These are phyloP conservation scores for Besnoitia besnoiti DNA, from an alignment of 169 alveolate species.

Conservation along the genomic window DNA sequence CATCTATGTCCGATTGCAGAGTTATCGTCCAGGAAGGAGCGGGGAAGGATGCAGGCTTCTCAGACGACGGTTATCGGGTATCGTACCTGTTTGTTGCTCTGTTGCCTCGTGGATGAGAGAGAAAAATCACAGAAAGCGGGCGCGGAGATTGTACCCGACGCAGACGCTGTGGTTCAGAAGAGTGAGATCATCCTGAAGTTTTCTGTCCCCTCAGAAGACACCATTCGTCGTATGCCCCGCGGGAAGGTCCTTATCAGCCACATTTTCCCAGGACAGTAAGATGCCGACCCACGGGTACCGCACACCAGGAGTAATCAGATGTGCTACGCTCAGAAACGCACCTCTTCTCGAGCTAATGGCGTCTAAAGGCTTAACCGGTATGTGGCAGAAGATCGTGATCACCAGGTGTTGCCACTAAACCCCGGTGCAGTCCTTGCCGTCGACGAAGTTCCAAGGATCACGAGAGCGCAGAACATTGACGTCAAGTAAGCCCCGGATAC, in stretches of 20 bases:
- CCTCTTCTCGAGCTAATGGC: slow-evolving; percentile 60
- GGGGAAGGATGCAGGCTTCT: slow-evolving; percentile 82
- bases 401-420: neutral
- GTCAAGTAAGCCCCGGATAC: slow-evolving; percentile 74
- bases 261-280: slow-evolving; percentile 83
- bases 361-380: slow-evolving; percentile 60
- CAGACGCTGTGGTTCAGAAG: slow-evolving; percentile 74
- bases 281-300: too few species aligned
- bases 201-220: slow-evolving; percentile 79
- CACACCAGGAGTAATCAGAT: too few species aligned
- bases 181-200: slow-evolving; percentile 83
- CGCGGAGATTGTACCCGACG: slow-evolving; percentile 74
- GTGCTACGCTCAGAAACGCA: slow-evolving; percentile 72
- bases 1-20: slow-evolving; percentile 31
- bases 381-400: neutral
- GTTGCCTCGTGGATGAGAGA: neutral
- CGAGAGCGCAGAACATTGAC: slow-evolving; percentile 93
- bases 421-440: slow-evolving; percentile 82
- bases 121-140: slow-evolving; percentile 69
- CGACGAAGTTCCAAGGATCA: slow-evolving; percentile 89
- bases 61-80: slow-evolving; percentile 78
- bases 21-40: slow-evolving; percentile 85
- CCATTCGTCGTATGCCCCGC: slow-evolving; percentile 76
- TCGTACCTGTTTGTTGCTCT: neutral
- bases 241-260: slow-evolving; percentile 81